phyloP scores from a whole-genome alignment of 164 flowering plant genomes.

The Amborella trichopoda region DNA sequence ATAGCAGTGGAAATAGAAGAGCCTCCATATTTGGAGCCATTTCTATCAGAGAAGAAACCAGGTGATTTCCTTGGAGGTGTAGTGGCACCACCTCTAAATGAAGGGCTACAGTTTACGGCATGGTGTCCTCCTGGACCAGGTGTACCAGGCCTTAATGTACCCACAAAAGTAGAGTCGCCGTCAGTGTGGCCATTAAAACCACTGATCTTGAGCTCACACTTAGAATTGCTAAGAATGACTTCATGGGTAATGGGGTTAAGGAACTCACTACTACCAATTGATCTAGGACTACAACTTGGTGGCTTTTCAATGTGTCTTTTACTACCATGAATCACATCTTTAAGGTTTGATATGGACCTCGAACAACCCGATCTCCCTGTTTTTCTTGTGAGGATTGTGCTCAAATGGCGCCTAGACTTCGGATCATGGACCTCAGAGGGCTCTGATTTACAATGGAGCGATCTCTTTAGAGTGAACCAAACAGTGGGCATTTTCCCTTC shows the following conservation, averaged over 20 bases:
- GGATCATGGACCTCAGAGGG: slow-evolving; percentile 84
- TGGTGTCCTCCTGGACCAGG: slow-evolving; percentile 86
- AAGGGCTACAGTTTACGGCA: slow-evolving; percentile 45
- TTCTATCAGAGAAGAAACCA: slow-evolving; percentile 24
- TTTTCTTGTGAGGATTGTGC: slow-evolving; percentile 52
- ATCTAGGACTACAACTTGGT: slow-evolving; percentile 83
- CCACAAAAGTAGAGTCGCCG: slow-evolving; percentile 48
- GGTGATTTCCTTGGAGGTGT: slow-evolving; percentile 38
- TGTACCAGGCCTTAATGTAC: slow-evolving; percentile 86
- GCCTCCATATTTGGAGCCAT: slow-evolving; percentile 22
- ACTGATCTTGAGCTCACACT: slow-evolving; percentile 84
- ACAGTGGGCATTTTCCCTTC: slow-evolving; percentile 57
- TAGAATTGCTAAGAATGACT: slow-evolving; percentile 74
- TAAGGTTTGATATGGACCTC: slow-evolving; percentile 90
- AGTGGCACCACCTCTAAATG: slow-evolving; percentile 24
- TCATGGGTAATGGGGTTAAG: slow-evolving; percentile 90
- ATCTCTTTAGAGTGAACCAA: slow-evolving; percentile 77
- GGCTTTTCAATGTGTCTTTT: slow-evolving; percentile 73
- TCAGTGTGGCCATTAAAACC: slow-evolving; percentile 26
- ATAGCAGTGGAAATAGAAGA: slow-evolving; percentile 11
- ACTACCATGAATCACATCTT: slow-evolving; percentile 91
- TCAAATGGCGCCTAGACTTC: slow-evolving; percentile 44
- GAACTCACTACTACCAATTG: slow-evolving; percentile 92
- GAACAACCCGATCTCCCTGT: slow-evolving; percentile 86
- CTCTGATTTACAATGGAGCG: slow-evolving; percentile 85